These are phyloP conservation scores for Podochytrium sp. DNA, from an alignment of 192 early-diverging fungal genomes.

Conservation along the genomic window DNA sequence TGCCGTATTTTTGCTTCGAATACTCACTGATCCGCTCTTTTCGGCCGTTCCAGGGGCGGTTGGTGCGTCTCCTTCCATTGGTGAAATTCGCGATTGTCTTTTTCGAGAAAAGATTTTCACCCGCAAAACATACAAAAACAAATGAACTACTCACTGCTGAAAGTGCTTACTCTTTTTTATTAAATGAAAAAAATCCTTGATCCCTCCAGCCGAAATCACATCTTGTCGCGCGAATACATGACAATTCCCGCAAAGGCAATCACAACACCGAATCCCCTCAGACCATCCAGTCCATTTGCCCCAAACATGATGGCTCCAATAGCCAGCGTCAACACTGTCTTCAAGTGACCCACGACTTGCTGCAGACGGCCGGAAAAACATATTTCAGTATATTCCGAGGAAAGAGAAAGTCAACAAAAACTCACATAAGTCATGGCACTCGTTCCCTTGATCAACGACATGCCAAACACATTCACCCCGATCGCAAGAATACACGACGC, in stretches of 20 bases:
- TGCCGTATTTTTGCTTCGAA: background rate
- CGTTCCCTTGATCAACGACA: slow-evolving; percentile 8
- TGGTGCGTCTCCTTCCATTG: slow-evolving; percentile 15
- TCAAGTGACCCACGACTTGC: slow-evolving; percentile 19
- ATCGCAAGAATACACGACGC: slow-evolving; percentile 2
- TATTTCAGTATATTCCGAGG: too few species aligned
- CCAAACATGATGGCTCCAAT: slow-evolving; percentile 19
- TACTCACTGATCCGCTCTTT: background rate
- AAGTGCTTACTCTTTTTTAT: too few species aligned
- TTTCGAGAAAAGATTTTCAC: background rate
- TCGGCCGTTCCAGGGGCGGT: background rate
- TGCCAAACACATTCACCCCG: slow-evolving; percentile 15
- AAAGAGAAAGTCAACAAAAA: too few species aligned
- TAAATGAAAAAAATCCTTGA: background rate
- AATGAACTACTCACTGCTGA: too few species aligned
- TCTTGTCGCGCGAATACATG: slow-evolving; percentile 13
- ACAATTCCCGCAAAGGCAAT: slow-evolving; percentile 11
- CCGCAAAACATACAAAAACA: too few species aligned
- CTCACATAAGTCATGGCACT: slow-evolving; percentile 16
- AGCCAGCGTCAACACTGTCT: slow-evolving; percentile 18
- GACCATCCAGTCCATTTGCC: background rate
- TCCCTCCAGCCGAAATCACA: too few species aligned
- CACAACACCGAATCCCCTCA: slow-evolving; percentile 3
- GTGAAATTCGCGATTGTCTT: too few species aligned
- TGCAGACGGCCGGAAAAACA: too few species aligned